Base-by-base conservation (phyloP, 78 protist species). In the Dictyostelium brefeldianum region DNA sequence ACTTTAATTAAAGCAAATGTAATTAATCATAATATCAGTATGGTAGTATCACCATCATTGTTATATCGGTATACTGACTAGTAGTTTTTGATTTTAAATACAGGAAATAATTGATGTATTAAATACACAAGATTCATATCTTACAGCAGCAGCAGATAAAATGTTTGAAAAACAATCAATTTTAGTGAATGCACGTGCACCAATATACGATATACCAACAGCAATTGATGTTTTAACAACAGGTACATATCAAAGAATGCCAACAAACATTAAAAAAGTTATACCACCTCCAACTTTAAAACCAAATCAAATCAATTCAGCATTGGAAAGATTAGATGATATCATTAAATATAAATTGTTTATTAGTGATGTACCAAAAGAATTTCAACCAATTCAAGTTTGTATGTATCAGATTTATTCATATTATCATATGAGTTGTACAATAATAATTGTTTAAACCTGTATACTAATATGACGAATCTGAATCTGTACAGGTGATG, bases 1-100 rank as follows among this genome's bases (percentile, higher is more conserved):
- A 85, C 92, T 50, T 65, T 85, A 22, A 85, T 41, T 9, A 74
- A 85, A 65, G 83, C 83, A 59, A 74, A 85, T 85, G 92, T 85
- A 85, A n/a, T n/a, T n/a, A n/a, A n/a, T n/a, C n/a, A n/a, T n/a
- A n/a, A n/a, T 14, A n/a, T 65, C 41, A n/a, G n/a, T n/a, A n/a
- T n/a, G n/a, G n/a, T n/a, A n/a, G 29, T 48, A 9, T 54, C 46
- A 46, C 50, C 5, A 67, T 67, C 80, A 46, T 7, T 14, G n/a
- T n/a, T n/a, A n/a, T n/a, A n/a, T n/a, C n/a, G n/a, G n/a, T n/a
- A n/a, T n/a, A n/a, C n/a, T n/a, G n/a, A n/a, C n/a, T n/a, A n/a
- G n/a, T n/a, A n/a, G n/a, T n/a, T n/a, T n/a, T n/a, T n/a, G n/a
- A n/a, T n/a, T n/a, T n/a, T n/a, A n/a, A n/a, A n/a, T n/a, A n/a